Percentiles rank a stretch among this genome's conserved stretches.
Conservation (phyloP, 2,329 filamentous ascomycete species). For the Aspergillus sp. region DNA sequence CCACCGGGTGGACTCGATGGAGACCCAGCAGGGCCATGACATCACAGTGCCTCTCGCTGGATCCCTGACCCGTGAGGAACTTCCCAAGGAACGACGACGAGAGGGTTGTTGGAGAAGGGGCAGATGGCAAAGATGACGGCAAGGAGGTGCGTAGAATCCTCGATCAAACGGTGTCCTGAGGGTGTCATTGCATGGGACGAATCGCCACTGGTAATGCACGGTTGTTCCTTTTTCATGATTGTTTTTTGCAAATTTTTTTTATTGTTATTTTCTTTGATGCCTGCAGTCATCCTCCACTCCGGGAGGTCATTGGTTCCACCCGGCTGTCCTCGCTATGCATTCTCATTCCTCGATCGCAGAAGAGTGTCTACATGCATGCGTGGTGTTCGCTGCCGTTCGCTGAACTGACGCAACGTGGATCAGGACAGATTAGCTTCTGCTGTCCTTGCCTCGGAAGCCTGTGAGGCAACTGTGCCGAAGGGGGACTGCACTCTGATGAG, state of each 20-base stretch:
- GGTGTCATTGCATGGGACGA: no score
- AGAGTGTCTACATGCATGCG: background rate
- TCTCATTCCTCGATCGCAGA: conserved; percentile 6
- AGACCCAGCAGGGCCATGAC: conserved; percentile 11
- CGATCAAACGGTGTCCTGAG: no score
- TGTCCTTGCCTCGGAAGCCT: background rate
- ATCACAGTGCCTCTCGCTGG: conserved; percentile 9
- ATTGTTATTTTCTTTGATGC: background rate
- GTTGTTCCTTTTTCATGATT: background rate
- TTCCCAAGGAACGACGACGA: background rate
- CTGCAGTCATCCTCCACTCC: conserved; percentile 2
- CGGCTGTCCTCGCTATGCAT: background rate
- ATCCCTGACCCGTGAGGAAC: background rate
- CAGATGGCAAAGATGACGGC: background rate
- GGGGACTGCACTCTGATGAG: background rate
- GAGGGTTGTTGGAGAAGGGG: background rate
- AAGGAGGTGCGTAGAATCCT: background rate
- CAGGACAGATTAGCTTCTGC: background rate
- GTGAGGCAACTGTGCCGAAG: background rate
- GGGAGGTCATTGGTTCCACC: conserved; percentile 1
- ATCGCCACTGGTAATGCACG: no score
- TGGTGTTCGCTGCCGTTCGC: background rate
- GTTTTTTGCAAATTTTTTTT: background rate
- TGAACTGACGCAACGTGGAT: background rate
- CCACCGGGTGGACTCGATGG: conserved; percentile 12